Evolutionary conservation across 75 land plant species (phyloP), one percentile per base, ranked within the genome.

Genomic region (Sequoiadendron giganteum): DNA sequence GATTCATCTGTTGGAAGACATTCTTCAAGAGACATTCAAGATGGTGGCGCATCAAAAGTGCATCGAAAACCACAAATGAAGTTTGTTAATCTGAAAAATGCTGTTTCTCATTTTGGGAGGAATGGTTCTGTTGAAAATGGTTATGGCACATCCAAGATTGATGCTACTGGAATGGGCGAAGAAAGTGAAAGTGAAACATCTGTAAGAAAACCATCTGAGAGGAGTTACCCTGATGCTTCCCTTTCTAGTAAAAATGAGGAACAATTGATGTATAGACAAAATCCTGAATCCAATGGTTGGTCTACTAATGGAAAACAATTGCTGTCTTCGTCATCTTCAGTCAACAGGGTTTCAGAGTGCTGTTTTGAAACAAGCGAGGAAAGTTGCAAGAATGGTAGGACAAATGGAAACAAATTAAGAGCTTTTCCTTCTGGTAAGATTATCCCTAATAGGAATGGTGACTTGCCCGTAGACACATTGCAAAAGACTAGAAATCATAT

Each of bases 31-130:
- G 90, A 65, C 80, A 45, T 25, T 70, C 19, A 4, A 40, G 77
- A 83, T 19, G 87, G 82, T 52, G 54, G 40, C 65, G 34, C 85
- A 10, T 90, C 91, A 47, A 91, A 90, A 87, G 75, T 84, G 86
- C 13, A 85, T 86, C 83, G 86, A 15, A 87, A 65, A 65, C 68
- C 86, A 15, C 90, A 87, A 21, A 76, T 90, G 21, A 91, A 89
- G 43, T 87, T 87, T 65, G 85, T 32, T 6, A 86, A 16, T 76
- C 6, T 84, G 89, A 76, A 86, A 28, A 30, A 1, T 81, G 32
- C 78, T 88, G 90, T 25, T 61, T 42, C 82, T 83, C 89, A 43
- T 86, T 84, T 54, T 52, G 32, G 38, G 43, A 75, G 61, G 52
- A 25, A 10, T 34, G 78, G 68, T 77, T 42, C 85, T 21, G 42